These are phyloP conservation scores for Drechslerella dactyloides DNA, from an alignment of 2,329 filamentous ascomycete species.

Conservation along the genomic window DNA sequence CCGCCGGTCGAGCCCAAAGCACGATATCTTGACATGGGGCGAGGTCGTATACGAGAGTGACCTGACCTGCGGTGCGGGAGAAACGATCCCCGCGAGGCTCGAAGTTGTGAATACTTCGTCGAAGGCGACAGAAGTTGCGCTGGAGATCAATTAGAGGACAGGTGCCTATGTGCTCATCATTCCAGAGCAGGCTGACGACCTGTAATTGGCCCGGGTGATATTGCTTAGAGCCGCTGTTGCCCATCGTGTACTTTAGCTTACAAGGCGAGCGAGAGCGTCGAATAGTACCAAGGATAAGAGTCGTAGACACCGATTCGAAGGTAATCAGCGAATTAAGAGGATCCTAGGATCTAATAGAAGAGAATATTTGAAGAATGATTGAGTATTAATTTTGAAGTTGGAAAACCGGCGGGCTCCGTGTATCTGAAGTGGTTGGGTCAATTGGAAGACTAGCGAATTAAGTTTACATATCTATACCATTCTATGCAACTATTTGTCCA, in stretches of 20 bases:
- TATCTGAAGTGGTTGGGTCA: constrained; percentile 1
- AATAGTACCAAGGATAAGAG: too few relatives aligned
- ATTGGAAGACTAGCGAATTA: background rate
- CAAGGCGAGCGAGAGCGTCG: background rate
- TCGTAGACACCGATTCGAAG: background rate
- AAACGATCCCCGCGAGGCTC: constrained; percentile 36
- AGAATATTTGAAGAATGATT: too few relatives aligned
- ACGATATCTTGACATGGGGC: constrained; percentile 39
- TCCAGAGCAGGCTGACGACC: constrained; percentile 38
- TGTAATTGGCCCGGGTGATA: constrained; percentile 22
- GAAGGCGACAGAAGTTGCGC: constrained; percentile 43
- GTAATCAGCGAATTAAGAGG: too few relatives aligned
- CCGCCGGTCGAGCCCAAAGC: constrained; percentile 26
- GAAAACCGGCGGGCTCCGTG: too few relatives aligned
- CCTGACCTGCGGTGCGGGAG: constrained; percentile 31
- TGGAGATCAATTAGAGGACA: constrained; percentile 31
- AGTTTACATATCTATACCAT: background rate
- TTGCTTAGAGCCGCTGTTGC: constrained; percentile 36
- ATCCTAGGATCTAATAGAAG: too few relatives aligned
- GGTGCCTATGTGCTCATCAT: constrained; percentile 41
- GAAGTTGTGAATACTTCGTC: constrained; percentile 34
- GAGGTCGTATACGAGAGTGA: constrained; percentile 33
- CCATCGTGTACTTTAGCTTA: constrained; percentile 16
- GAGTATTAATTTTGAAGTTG: too few relatives aligned
- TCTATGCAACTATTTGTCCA: too few relatives aligned